Evolutionary conservation across 1,139 yeast species (phyloP), one percentile per base, ranked within the genome.

Genomic region (Casaregolazyma suthepensis): DNA sequence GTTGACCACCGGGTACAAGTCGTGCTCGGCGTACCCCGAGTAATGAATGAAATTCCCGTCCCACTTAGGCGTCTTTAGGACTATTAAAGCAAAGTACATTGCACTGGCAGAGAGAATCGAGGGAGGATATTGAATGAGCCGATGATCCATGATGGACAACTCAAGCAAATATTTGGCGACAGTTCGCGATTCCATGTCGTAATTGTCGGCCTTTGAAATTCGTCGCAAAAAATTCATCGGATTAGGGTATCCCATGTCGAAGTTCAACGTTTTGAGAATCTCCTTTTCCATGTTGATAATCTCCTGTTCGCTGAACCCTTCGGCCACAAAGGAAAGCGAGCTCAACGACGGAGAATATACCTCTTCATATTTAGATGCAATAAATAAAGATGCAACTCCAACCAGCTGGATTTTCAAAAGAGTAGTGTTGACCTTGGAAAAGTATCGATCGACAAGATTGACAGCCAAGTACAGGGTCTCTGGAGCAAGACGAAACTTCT

Each of bases 291-390:
- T 96, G 65, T 83, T 87, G 62, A 90, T 77, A 53, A 91, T 87
- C 66, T 88, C 96, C 55, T 86, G 91, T 66, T 85, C 94, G 10
- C 88, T 78, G 61, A 86, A 87, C 48, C 87, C 87, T 66, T 88
- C 96, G 46, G 96, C 87, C 62, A 88, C 89, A 67, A 86, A 87
- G 12, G 96, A 91, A 71, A 89, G 90, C 71, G 89, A 87, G 62
- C 83, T 81, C 54, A 90, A 88, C 43, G 94, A 83, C 15, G 98
- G 98, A 9, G 93, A 82, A 66, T 87, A 87, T 48, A 91, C 96
- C 71, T 91, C 98, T 72, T 91, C 98, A 68, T 88, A 90, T 72
- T 93, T 93, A 22, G 97, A 93, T 38, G 98, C 96, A 61, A 91
- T 87, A 70, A 91, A 89, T 59, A 93, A 71, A 20, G 95, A 83